phyloP scores from a whole-genome alignment of 768 basidiomycete species.

The Fomitopsis serialis region DNA sequence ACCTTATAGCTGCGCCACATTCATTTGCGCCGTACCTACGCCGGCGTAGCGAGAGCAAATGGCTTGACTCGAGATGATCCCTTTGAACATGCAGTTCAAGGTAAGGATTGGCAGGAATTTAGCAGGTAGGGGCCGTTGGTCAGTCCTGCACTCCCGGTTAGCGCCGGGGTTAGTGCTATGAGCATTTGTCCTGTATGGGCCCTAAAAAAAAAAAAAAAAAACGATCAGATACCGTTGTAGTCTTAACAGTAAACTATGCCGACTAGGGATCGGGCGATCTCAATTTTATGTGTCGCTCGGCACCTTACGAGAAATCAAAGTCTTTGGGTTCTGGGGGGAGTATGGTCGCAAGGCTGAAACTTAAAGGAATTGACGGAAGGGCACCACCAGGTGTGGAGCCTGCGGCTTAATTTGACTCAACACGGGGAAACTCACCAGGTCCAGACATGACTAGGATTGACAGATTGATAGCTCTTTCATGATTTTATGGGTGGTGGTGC shows the following conservation, averaged over 20 bases:
- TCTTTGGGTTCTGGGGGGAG: constrained; percentile 83
- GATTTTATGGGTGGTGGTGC: constrained; percentile 85
- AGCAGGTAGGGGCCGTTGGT: no score
- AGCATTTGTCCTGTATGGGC: no score
- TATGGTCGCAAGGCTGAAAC: constrained; percentile 74
- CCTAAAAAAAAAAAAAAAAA: no score
- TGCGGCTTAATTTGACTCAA: constrained; percentile 85
- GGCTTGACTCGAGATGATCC: no score
- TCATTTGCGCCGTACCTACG: no score
- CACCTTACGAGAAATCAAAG: constrained; percentile 86
- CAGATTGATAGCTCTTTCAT: constrained; percentile 83
- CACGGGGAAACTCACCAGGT: constrained; percentile 79
- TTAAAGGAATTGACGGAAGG: constrained; percentile 83
- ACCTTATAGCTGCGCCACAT: no score
- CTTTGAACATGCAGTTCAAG: no score
- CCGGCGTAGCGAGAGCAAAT: no score
- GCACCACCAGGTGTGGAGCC: constrained; percentile 77
- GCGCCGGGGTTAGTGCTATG: no score
- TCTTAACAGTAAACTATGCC: constrained; percentile 83
- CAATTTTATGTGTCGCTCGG: constrained; percentile 67
- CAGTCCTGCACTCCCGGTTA: no score
- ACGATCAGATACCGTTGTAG: constrained; percentile 82
- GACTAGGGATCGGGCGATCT: constrained; percentile 71
- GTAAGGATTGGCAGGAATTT: no score
- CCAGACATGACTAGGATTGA: constrained; percentile 74